These are phyloP conservation scores for Crepidotus variabilis DNA, from an alignment of 768 basidiomycete genomes.

Conservation along the genomic window DNA sequence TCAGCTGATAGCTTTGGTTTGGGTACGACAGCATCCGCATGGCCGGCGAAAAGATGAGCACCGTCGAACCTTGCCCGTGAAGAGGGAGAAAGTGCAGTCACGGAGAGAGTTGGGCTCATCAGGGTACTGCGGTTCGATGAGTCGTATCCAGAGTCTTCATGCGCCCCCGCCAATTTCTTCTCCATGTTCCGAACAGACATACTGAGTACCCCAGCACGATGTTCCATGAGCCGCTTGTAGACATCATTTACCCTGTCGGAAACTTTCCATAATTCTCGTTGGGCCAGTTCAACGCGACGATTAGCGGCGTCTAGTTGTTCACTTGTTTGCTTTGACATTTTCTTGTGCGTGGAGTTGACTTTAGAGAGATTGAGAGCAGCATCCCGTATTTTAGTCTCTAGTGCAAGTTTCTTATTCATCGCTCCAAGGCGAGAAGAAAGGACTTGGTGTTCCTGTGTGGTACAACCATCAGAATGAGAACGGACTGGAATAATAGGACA, in stretches of 20 bases:
- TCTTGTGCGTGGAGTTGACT: conserved; percentile 58
- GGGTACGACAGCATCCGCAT: conserved; percentile 64
- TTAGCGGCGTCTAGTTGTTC: conserved; percentile 76
- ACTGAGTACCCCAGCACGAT: conserved; percentile 79
- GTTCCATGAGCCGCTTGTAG: conserved; percentile 65
- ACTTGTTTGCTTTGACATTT: conserved; percentile 57
- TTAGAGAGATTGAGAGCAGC: conserved; percentile 74
- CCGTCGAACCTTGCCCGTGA: conserved; percentile 70
- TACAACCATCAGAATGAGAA: conserved; percentile 7
- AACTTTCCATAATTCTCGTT: conserved; percentile 68
- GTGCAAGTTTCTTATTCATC: conserved; percentile 66
- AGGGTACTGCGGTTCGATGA: conserved; percentile 49
- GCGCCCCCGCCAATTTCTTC: conserved; percentile 35
- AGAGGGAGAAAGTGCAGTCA: conserved; percentile 37
- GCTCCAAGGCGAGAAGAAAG: conserved; percentile 64
- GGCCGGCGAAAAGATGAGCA: conserved; percentile 82
- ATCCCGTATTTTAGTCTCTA: conserved; percentile 87
- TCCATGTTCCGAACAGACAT: conserved; percentile 67
- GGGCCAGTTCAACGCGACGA: conserved; percentile 63
- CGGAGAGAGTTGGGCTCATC: conserved; percentile 39
- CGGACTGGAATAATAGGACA: conserved; percentile 7
- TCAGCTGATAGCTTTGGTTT: conserved; percentile 38
- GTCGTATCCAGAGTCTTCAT: conserved; percentile 50
- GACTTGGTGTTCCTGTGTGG: conserved; percentile 65
- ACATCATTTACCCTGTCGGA: conserved; percentile 64